Evolutionary conservation across 768 basidiomycete genomes (phyloP), one percentile per base, ranked within the genome.

Genomic region (Panus rudis): DNA sequence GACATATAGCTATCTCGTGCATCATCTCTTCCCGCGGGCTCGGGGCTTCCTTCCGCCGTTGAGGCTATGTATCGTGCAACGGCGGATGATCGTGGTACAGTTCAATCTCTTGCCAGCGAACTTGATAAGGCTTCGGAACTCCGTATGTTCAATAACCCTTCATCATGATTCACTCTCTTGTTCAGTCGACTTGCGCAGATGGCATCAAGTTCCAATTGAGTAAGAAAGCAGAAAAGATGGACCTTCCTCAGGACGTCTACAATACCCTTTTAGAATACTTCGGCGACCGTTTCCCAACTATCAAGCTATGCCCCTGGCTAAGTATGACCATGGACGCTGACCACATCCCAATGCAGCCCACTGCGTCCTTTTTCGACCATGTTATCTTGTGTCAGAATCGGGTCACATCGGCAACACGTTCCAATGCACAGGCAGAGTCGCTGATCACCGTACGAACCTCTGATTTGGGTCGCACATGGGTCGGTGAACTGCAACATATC

Each of bases 51-150:
- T 0, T 4, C 24, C 4, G 46, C 51, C 6, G 50, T 53, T 4
- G 25, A 47, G 4, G 21, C 46, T 5, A 58, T 60, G 59, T 53
- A 47, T 16, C n/a, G 37, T 19, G 54, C 60, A 8, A 43, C 54
- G 0, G 46, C 43, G 2, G 56, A 62, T 32, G 51, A 60, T 25
- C 47, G 49, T 3, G 52, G 61, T 6, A 63, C 58, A n/a, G 41
- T 56, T 19, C 50, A 49, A 34, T 28, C 46, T 3, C 37, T 56
- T 6, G 43, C 54, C 4, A 22, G 52, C 6, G 54, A 61, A 2
- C 48, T 63, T 4, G 56, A 61, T 27, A 21, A 51, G 3, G 52
- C 39, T 4, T 41, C 46, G 1, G 34, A 34, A 34, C 54, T 60
- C 34, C 53, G 59, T 55, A 48, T n/a, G 52, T 35, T 4, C n/a